Evolutionary conservation across 108 stramenopile species (phyloP), one percentile per base, ranked within the genome.

Genomic region (Cyclotella kingstonii): DNA sequence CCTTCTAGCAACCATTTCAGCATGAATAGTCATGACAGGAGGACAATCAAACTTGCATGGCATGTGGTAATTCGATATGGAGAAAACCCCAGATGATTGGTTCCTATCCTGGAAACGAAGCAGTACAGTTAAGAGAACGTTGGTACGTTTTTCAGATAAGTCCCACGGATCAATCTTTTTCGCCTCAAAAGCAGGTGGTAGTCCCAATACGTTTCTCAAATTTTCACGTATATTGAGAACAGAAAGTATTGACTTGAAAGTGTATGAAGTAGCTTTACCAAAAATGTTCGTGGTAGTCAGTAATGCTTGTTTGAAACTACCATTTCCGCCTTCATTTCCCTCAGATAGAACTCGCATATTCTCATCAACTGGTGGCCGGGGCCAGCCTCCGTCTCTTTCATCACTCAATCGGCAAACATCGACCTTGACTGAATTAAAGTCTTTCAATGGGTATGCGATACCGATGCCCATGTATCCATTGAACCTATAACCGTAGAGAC

Each of bases 31-130:
- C 92, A 95, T 97, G 7, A 93, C 87, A 40, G 73, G 66, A 0
- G 94, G 94, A 33, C 81, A 79, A 29, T 80, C 82, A 70, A 88
- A 98, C 1, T 91, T 84, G 70, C 98, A 98, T 10, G 98, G 98
- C 98, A 98, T 98, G 84, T 98, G 98, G 66, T 98, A 98, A 36
- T 86, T 96, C 9, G 82, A 85, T 30, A 98, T 65, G 14, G 61
- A 80, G 70, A 93, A 93, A 3, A 73, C 43, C 14, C 45, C 44
- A 1, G 52, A 29, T 1, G 44, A 43, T 0, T 14, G 77, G 55
- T 14, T 34, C 60, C 34, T 48, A 71, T 60, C 18, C 21, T 47
- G 60, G 35, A 88, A 80, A 66, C 73, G 51, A 44, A 95, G 69
- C 7, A 71, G 77, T 7, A 78, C 81, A 6, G 83, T 81, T 14